Conservation (phyloP, 352 stramenopile genomes). For the Thalassiosira mediterranea region DNA sequence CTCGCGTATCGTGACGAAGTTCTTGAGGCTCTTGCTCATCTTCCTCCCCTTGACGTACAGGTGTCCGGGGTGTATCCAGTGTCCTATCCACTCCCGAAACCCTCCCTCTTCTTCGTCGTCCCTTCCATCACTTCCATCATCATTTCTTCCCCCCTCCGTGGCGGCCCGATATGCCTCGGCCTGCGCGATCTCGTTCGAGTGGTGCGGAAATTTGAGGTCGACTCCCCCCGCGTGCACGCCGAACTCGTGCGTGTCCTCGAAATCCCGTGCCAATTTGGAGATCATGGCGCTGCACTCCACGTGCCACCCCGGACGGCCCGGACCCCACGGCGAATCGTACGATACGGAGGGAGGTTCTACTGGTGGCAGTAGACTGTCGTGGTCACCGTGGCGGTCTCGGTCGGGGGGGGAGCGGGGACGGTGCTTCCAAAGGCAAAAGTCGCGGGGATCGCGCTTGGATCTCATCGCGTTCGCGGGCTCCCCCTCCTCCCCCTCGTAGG, state of each 20-base stretch:
- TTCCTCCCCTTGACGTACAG: conserved; percentile 97
- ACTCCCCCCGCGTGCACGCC: conserved; percentile 89
- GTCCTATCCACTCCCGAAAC: conserved; percentile 92
- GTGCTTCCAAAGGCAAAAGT: conserved; percentile 97
- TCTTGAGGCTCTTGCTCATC: conserved; percentile 99
- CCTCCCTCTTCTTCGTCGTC: not conserved
- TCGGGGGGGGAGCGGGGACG: conserved; percentile 17
- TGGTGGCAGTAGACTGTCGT: not conserved
- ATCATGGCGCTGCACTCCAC: conserved; percentile 99
- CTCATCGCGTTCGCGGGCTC: conserved; percentile 8
- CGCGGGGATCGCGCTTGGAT: conserved; percentile 87
- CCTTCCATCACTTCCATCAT: not conserved
- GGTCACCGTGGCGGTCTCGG: not conserved
- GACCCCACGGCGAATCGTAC: conserved; percentile 94
- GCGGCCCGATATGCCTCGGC: conserved; percentile 78
- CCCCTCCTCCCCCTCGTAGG: too few relatives aligned
- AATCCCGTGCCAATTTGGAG: conserved; percentile 50
- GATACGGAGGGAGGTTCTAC: conserved; percentile 85
- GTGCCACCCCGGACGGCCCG: conserved; percentile 90
- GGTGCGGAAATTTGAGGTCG: conserved; percentile 97
- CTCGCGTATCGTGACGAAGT: conserved; percentile 97
- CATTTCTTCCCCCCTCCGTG: not conserved
- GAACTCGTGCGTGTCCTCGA: conserved; percentile 63
- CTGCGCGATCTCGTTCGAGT: conserved; percentile 99
- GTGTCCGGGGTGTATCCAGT: conserved; percentile 97